Conservation (phyloP, 1,284 basidiomycete species). For the Austroboletus niveus region DNA sequence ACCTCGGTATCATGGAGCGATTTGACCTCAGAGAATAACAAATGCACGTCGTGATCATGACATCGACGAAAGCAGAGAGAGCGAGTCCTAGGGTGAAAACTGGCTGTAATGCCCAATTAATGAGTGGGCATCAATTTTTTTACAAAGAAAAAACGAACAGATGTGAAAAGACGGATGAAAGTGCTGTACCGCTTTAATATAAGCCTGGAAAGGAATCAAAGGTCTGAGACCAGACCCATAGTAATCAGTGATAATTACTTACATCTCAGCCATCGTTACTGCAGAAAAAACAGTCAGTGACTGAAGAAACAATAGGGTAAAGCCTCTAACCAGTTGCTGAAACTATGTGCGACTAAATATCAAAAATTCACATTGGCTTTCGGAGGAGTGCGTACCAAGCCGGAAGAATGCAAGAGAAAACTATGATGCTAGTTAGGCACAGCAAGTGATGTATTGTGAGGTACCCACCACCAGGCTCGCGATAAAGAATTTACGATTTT, state of each 20-base stretch:
- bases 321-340: constrained; percentile 20
- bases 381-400: constrained; percentile 10
- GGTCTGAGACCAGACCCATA: not conserved
- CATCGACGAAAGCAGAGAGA: constrained; percentile 45
- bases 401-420: constrained; percentile 17
- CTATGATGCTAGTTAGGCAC: constrained; percentile 10
- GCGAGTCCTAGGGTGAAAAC: constrained; percentile 51
- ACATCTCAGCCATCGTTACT: constrained; percentile 26
- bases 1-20: constrained; percentile 36
- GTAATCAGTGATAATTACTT: not conserved
- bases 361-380: not conserved
- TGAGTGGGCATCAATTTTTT: not conserved
- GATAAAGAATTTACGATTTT: constrained; percentile 12
- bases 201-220: constrained; percentile 10
- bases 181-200: constrained; percentile 9
- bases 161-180: constrained; percentile 13
- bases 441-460: not conserved
- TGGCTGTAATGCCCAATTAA: constrained; percentile 37
- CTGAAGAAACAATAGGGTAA: not conserved
- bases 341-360: constrained; percentile 4
- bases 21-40: constrained; percentile 42
- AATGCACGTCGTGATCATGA: constrained; percentile 45
- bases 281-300: not conserved
- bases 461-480: constrained; percentile 20
- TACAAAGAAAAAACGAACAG: constrained; percentile 2